Evolutionary conservation across 83 land plant genomes (phyloP), one percentile per base, ranked within the genome.

Genomic region (Thuja plicata): DNA sequence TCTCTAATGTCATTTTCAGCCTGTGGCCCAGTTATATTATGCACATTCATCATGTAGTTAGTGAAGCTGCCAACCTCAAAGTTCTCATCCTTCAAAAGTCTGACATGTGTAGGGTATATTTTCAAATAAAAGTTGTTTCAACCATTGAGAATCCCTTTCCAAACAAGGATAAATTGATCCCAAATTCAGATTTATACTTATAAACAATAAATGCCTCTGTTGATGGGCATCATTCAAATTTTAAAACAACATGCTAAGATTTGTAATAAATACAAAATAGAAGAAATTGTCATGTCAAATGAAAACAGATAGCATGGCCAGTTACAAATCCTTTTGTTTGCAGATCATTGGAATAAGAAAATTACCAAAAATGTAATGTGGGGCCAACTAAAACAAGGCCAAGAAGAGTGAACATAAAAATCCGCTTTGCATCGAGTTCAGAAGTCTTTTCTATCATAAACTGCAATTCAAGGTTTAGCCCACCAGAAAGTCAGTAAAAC

Each of bases 371-470:
- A 85, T 95, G 96, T 88, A 95, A 89, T 86, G 95, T 92, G 0
- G 96, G 96, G 37, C 96, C 96, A 4, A 95, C 96, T 89, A 95
- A 90, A 5, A 85, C 93, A 77, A 95, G 87, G 48, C 96, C 96
- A 89, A 94, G 80, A 6, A 95, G 85, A 88, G 95, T 91, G 89
- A 92, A 94, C 3, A 91, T 54, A 78, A 89, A 89, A 55, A 93
- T 91, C 86, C 96, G 91, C 89, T 92, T 94, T 70, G 87, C 60
- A 89, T 95, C 96, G 38, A 91, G 35, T 41, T 90, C 90, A 45
- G 93, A 84, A 3, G 74, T 91, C 87, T 90, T 88, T 84, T 95
- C 94, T 71, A 95, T 91, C 41, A 86, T 85, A 78, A 95, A 86
- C 96, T 95, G 93, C 85, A 83, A 27, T 46, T 46, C 55, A 46